Evolutionary conservation across 805 yeast genomes (phyloP).

Genomic region (Metschnikowia arizonensis): DNA sequence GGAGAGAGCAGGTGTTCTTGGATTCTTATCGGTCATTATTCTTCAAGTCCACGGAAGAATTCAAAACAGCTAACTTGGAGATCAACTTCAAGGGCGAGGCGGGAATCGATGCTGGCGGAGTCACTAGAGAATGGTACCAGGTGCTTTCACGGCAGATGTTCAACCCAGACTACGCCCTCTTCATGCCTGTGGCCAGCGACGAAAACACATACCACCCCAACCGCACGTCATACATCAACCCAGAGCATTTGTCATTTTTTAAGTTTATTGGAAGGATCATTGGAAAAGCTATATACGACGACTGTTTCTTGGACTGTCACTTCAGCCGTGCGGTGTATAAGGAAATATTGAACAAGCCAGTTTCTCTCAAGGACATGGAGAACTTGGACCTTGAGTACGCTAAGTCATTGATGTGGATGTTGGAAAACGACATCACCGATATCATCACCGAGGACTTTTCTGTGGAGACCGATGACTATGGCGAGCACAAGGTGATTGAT

Average conservation of each 20-base stretch:
- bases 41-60: constrained; percentile 70
- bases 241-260: constrained; percentile 89
- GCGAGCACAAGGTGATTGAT: constrained; percentile 81
- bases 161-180: constrained; percentile 90
- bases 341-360: constrained; percentile 71
- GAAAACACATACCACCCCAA: constrained; percentile 95
- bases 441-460: constrained; percentile 92
- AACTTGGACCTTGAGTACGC: constrained; percentile 87
- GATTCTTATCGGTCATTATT: constrained; percentile 84
- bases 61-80: constrained; percentile 67
- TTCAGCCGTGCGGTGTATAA: constrained; percentile 95
- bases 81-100: constrained; percentile 88
- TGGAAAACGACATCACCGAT: constrained; percentile 94
- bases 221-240: constrained; percentile 85
- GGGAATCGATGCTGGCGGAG: constrained; percentile 98
- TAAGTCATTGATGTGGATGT: constrained; percentile 91
- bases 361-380: constrained; percentile 90
- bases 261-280: constrained; percentile 90
- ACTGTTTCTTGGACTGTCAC: constrained; percentile 84
- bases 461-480: constrained; percentile 89
- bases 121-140: constrained; percentile 96
- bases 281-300: constrained; percentile 90
- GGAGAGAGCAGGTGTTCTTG: constrained; percentile 86
- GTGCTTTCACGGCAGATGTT: constrained; percentile 92
- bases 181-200: constrained; percentile 87